A percentile compares a stretch with the other conserved stretches of the same genome.
Conservation (phyloP, 2,329 filamentous ascomycete species). For the Huntiella abstrusa region DNA sequence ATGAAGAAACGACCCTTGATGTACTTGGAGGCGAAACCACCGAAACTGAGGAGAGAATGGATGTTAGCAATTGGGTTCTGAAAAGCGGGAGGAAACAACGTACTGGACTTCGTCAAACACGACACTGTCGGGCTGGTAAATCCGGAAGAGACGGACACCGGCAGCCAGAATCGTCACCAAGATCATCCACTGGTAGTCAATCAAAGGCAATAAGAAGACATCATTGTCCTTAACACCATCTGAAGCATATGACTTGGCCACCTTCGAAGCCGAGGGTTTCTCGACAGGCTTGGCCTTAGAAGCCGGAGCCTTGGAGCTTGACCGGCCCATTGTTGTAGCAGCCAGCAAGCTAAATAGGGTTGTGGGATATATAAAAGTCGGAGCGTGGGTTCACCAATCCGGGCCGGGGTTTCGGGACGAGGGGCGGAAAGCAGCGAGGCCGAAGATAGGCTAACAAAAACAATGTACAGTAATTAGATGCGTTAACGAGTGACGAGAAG, state of each 20-base stretch:
- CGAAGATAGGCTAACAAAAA: too few relatives aligned
- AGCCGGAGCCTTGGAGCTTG: slow-evolving; percentile 2
- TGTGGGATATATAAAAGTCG: too few relatives aligned
- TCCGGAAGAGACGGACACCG: slow-evolving; percentile 75
- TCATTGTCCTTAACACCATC: slow-evolving; percentile 77
- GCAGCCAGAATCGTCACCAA: slow-evolving; percentile 57
- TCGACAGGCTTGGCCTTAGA: background rate
- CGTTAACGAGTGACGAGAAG: too few relatives aligned
- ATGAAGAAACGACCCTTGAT: slow-evolving; percentile 99
- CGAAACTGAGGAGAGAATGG: slow-evolving; percentile 45
- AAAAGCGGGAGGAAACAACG: slow-evolving; percentile 21
- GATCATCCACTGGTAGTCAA: slow-evolving; percentile 64
- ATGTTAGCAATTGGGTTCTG: background rate
- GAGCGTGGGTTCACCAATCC: too few relatives aligned
- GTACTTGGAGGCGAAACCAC: slow-evolving; percentile 95
- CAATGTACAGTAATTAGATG: too few relatives aligned
- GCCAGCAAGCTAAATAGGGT: too few relatives aligned
- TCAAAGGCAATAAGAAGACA: slow-evolving; percentile 66
- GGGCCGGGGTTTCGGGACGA: too few relatives aligned
- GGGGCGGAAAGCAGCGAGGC: too few relatives aligned
- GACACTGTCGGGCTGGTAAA: slow-evolving; percentile 89
- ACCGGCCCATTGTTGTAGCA: slow-evolving; percentile 1
- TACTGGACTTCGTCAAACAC: slow-evolving; percentile 99
- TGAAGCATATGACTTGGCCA: slow-evolving; percentile 43
- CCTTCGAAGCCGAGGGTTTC: slow-evolving; percentile 1